These are phyloP conservation scores for Coemansia sp. DNA, from an alignment of 192 early-diverging fungal genomes.

Conservation along the genomic window DNA sequence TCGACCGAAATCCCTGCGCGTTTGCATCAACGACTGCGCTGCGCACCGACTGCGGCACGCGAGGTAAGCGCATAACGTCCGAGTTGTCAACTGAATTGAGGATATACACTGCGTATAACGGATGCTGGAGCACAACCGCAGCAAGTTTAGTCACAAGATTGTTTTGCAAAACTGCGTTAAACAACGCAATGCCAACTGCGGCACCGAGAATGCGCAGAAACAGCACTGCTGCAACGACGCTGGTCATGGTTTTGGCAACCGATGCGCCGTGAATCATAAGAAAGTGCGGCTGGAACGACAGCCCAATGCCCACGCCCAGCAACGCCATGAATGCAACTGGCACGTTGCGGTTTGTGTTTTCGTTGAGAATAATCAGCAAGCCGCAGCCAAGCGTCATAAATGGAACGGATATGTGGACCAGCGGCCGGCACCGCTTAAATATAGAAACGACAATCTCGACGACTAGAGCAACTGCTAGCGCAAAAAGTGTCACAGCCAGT, in stretches of 20 bases:
- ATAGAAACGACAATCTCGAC: slow-evolving; percentile 7
- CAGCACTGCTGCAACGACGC: slow-evolving; percentile 21
- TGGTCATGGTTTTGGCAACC: slow-evolving; percentile 4
- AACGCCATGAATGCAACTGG: slow-evolving; percentile 33
- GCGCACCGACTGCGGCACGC: slow-evolving; percentile 40
- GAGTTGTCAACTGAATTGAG: slow-evolving; percentile 34
- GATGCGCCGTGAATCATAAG: slow-evolving; percentile 18
- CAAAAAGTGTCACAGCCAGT: slow-evolving; percentile 16
- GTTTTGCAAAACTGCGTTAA: slow-evolving; percentile 36
- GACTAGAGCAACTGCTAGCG: slow-evolving; percentile 7
- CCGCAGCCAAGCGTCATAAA: slow-evolving; percentile 30
- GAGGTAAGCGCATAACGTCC: slow-evolving; percentile 33
- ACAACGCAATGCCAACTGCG: slow-evolving; percentile 32
- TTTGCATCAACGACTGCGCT: slow-evolving; percentile 32
- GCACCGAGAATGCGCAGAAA: slow-evolving; percentile 35
- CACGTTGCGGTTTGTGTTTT: slow-evolving; percentile 20
- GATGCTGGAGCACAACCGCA: slow-evolving; percentile 17
- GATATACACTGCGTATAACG: slow-evolving; percentile 33
- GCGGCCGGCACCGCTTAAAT: slow-evolving; percentile 9
- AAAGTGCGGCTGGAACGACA: slow-evolving; percentile 33
- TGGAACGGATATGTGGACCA: slow-evolving; percentile 15
- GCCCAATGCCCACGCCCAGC: slow-evolving; percentile 35
- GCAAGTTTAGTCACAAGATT: slow-evolving; percentile 38
- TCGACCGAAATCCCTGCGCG: slow-evolving; percentile 20
- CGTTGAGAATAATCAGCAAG: slow-evolving; percentile 19